Percentiles rank a stretch among this genome's conserved stretches.
phyloP scores from a whole-genome alignment of 768 basidiomycete species.

The Serendipita indica region DNA sequence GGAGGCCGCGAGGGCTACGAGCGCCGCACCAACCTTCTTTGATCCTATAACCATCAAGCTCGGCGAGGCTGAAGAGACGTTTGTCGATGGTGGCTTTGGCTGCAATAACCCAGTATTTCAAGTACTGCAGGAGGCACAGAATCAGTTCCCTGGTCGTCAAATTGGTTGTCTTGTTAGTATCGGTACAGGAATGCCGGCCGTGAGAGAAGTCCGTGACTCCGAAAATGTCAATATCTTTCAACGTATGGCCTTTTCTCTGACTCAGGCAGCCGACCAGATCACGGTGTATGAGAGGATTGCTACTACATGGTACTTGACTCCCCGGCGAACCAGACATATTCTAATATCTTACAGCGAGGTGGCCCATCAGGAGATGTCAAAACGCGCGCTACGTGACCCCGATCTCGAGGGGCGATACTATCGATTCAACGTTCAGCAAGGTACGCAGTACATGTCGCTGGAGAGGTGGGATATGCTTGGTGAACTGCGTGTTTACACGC shows the following conservation, averaged over 20 bases:
- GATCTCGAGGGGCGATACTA: not conserved
- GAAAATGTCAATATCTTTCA: not conserved
- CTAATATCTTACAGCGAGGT: not conserved
- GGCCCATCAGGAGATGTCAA: not conserved
- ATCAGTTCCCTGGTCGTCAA: not conserved
- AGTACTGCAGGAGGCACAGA: not conserved
- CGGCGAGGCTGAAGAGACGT: not conserved
- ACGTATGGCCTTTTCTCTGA: not conserved
- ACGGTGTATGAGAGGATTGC: not conserved
- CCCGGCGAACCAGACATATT: not conserved
- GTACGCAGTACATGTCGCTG: not conserved
- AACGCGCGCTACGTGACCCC: not conserved
- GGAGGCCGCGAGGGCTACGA: constrained; percentile 13
- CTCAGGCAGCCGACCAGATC: too few species aligned
- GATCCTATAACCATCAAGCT: constrained; percentile 14
- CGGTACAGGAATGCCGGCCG: not conserved
- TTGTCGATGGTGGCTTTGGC: constrained; percentile 9
- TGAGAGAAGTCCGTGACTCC: not conserved
- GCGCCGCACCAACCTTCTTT: constrained; percentile 12
- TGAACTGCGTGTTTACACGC: not conserved
- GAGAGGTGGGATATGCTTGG: not conserved
- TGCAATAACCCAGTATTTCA: not conserved
- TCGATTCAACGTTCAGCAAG: not conserved
- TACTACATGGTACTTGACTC: not conserved
- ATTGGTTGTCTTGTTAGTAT: constrained; percentile 3